Percentiles rank a stretch among this genome's conserved stretches.
Evolutionary conservation across 306 rosid species (phyloP).

Genomic region (Gillenia trifoliata): DNA sequence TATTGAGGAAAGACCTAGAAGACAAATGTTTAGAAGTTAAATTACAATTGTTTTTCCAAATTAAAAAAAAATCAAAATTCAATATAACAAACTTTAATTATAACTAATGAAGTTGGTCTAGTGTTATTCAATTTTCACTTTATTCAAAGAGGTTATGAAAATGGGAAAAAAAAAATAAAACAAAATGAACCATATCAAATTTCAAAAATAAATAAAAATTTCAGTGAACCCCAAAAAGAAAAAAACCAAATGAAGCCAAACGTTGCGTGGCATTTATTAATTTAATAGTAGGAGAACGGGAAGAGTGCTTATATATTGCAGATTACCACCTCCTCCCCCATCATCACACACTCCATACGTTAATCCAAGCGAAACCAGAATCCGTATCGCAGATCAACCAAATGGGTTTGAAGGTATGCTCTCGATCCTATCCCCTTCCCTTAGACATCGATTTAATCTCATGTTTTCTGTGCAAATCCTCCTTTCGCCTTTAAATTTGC

Average conservation of each 20-base stretch:
- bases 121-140: too few relatives aligned
- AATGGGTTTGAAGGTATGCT: slow-evolving; percentile 28
- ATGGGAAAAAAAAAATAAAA: too few relatives aligned
- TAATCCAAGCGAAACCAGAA: not conserved
- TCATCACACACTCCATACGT: not conserved
- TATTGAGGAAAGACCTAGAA: too few relatives aligned
- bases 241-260: not conserved
- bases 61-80: too few relatives aligned
- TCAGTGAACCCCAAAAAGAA: not conserved
- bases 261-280: not conserved
- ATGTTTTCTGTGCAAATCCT: not conserved
- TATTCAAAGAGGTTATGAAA: too few relatives aligned
- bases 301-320: not conserved
- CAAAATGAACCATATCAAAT: too few relatives aligned
- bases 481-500: not conserved
- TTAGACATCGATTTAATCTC: not conserved
- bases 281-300: not conserved
- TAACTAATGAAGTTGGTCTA: too few relatives aligned
- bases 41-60: too few relatives aligned
- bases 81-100: too few relatives aligned
- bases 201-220: too few relatives aligned
- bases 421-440: not conserved
- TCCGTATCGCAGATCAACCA: not conserved
- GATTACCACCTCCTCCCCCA: not conserved
- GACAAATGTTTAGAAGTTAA: too few relatives aligned